Evolutionary conservation across 2,329 filamentous ascomycete species (phyloP), one percentile per base, ranked within the genome.

Genomic region (Exutisphaerella laricina): DNA sequence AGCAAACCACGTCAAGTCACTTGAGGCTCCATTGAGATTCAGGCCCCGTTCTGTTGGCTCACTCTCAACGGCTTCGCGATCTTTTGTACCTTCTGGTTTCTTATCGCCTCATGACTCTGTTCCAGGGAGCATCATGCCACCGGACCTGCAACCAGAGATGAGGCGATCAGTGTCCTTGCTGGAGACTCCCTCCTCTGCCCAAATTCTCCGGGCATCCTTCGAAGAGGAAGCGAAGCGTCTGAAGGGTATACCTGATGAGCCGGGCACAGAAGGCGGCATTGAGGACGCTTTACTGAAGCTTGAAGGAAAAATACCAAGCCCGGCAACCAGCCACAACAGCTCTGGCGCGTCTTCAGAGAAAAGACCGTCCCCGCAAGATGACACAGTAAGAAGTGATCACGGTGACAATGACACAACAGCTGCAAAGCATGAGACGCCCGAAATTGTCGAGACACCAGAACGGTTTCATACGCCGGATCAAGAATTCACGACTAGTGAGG

Each of bases 241-340:
- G 41, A 87, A 89, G 2, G 82, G 85, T 42, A 86, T 97, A 18
- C 88, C 90, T 0, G 89, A 96, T 26, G 17, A 43, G 14, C 32
- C 35, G 58, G 87, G 94, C 48, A 82, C 84, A 16, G 70, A 70
- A 33, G 70, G 94, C 58, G 90, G 90, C 9, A 82, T 97, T 18
- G 92, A 97, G 60, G 88, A 89, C n/a, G 87, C 92, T 0, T 65
- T 98, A 38, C 68, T 89, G 55, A 98, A 97, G 58, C 74, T 98
- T 0, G 92, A 98, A 68, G 92, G 92, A 7, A 90, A 56, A 38
- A 48, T 48, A 6, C 43, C 49, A 8, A 58, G 47, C 32, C 41
- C 47, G 8, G 45, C 49, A 7, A 40, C 26, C 13, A 52, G 48
- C 38, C 44, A 28, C 4, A 35, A 35, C 18, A 9, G 14, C 3